A percentile compares a stretch with the other conserved stretches of the same genome.
These are phyloP conservation scores for Favolaschia claudopus DNA, from an alignment of 768 basidiomycete species.

Conservation along the genomic window DNA sequence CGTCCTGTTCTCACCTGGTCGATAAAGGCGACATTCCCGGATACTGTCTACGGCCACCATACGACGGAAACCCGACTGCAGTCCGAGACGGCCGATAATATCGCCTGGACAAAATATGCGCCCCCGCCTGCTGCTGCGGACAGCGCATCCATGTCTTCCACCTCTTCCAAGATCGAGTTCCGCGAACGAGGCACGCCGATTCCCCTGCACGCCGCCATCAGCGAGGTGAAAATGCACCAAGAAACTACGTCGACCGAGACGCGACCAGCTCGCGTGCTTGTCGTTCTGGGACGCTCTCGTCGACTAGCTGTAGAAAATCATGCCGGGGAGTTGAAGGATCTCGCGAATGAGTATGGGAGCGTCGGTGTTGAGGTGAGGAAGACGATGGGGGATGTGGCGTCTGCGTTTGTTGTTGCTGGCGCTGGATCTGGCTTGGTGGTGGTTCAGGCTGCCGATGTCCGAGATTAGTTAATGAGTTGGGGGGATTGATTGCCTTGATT, in stretches of 20 bases:
- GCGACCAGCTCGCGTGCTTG: slow-evolving; percentile 53
- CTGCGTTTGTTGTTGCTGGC: slow-evolving; percentile 73
- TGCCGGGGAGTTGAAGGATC: slow-evolving; percentile 67
- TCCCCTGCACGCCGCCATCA: slow-evolving; percentile 67
- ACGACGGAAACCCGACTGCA: slow-evolving; percentile 73
- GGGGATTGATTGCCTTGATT: too few relatives aligned
- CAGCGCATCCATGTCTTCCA: slow-evolving; percentile 33
- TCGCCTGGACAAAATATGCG: slow-evolving; percentile 75
- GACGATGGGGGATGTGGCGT: slow-evolving; percentile 87
- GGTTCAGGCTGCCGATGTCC: slow-evolving; percentile 59
- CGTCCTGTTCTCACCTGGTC: not conserved
- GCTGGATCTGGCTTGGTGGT: slow-evolving; percentile 69
- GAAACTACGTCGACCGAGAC: slow-evolving; percentile 14
- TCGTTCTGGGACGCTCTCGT: slow-evolving; percentile 79
- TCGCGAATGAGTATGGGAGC: slow-evolving; percentile 63
- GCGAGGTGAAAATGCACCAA: slow-evolving; percentile 45
- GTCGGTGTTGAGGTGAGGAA: slow-evolving; percentile 73
- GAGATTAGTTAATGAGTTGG: slow-evolving; percentile 5
- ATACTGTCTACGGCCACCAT: slow-evolving; percentile 74
- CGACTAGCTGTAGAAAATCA: slow-evolving; percentile 79
- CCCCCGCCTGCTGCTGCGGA: slow-evolving; percentile 26
- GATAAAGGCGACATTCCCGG: slow-evolving; percentile 52
- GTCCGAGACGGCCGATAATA: slow-evolving; percentile 85
- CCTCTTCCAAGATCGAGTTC: slow-evolving; percentile 71
- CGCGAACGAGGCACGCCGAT: slow-evolving; percentile 57